Evolutionary conservation across 169 alveolate genomes (phyloP), one percentile per base, ranked within the genome.

Genomic region (Theileria annulata): DNA sequence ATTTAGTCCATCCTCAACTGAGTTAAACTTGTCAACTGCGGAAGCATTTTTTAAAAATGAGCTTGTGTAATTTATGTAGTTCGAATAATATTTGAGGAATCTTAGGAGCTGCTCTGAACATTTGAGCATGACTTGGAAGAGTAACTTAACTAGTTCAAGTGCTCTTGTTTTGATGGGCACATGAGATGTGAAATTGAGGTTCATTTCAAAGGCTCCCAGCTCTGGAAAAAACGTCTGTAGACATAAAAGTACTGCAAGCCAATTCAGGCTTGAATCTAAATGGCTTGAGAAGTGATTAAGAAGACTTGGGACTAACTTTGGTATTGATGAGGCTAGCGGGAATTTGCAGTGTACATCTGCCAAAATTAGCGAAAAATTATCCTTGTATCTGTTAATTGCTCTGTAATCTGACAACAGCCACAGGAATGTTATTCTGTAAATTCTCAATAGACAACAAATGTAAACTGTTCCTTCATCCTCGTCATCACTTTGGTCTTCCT

Each of bases 291-390:
- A 62, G 60, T 27, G n/a, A n/a, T 31, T 79, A 28, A 83, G 70
- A 42, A 76, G 48, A 9, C 60, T 37, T 2, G 87, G 86, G 0
- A 83, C 68, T 19, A 56, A 8, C 64, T 67, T 37, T 21, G 87
- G 86, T 33, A 77, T 21, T 17, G 62, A 76, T 42, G 69, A 51
- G 4, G 90, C 90, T 59, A 76, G 59, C 13, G 90, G 90, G 51
- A 83, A 83, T 58, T 83, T 83, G 80, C 87, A 77, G 51, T 76
- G 75, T 59, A 75, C 54, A 42, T 83, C 90, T 17, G 90, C 80
- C 75, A 70, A 6, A 3, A 80, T 56, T 75, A 83, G 25, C 60
- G 77, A 54, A 70, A 83, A 83, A 60, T 83, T 83, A 21, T 21
- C 59, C 80, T 70, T n/a, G 15, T 28, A 67, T 35, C 42, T 73